Conservation (phyloP, 164 flowering plant species). For the Piper betle region DNA sequence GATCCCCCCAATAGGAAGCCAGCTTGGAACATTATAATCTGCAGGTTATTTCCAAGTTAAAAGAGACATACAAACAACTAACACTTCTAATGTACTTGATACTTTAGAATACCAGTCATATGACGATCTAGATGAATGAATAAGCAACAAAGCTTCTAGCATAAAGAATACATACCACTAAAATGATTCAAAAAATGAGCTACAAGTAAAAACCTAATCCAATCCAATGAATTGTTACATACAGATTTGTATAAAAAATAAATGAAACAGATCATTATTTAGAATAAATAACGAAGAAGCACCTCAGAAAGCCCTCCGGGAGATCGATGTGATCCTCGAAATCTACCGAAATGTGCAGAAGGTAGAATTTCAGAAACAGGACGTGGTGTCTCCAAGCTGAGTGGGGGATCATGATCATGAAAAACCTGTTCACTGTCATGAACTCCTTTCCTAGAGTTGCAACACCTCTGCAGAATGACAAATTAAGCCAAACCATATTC, state of each 20-base stretch:
- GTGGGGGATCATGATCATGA: conserved; percentile 31
- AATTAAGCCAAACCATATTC: no score
- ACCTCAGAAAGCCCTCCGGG: conserved; percentile 86
- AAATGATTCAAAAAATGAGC: no score
- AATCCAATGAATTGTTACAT: no score
- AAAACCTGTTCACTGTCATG: conserved; percentile 32
- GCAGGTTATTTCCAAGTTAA: conserved; percentile 9
- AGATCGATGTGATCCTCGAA: conserved; percentile 38
- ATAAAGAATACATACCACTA: no score
- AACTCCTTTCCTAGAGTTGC: conserved; percentile 23
- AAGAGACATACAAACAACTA: background rate
- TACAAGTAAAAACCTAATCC: no score
- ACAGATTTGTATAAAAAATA: no score
- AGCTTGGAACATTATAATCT: conserved; percentile 67
- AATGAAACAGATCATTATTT: no score
- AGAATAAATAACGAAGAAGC: background rate
- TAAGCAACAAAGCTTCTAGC: no score
- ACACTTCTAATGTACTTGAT: no score
- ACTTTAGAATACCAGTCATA: no score
- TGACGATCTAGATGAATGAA: no score
- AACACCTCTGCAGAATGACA: conserved; percentile 42
- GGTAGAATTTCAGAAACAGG: conserved; percentile 32
- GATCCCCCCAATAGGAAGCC: conserved; percentile 49
- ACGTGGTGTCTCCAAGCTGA: conserved; percentile 18
- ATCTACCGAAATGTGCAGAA: conserved; percentile 41